phyloP scores from a whole-genome alignment of 1,284 basidiomycete species.

The Ustilago lituana region DNA sequence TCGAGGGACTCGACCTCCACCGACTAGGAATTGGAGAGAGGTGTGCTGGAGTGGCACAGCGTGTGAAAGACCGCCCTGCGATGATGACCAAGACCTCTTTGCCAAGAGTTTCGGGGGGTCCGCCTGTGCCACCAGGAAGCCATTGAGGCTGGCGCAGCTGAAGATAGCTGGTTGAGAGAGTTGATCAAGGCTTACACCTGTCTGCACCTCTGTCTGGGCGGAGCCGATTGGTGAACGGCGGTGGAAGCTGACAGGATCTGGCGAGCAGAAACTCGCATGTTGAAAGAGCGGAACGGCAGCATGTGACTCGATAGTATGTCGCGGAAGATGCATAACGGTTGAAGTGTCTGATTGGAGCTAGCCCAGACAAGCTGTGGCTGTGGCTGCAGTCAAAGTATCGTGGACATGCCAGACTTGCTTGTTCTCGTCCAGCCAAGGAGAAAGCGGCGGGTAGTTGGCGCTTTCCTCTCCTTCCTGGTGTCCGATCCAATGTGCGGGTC shows the following conservation, averaged over 20 bases:
- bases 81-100: slow-evolving; percentile 37
- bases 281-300: slow-evolving; percentile 44
- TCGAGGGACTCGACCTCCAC: slow-evolving; percentile 57
- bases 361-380: slow-evolving; percentile 8
- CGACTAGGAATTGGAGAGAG: slow-evolving; percentile 58
- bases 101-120: slow-evolving; percentile 51
- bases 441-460: not conserved
- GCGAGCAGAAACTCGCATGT: slow-evolving; percentile 46
- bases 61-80: slow-evolving; percentile 53
- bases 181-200: not conserved
- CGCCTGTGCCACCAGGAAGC: slow-evolving; percentile 54
- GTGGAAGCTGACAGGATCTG: slow-evolving; percentile 4
- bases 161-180: slow-evolving; percentile 47
- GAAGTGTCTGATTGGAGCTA: not conserved
- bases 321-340: slow-evolving; percentile 49
- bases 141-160: slow-evolving; percentile 54
- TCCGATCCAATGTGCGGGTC: no score
- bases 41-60: slow-evolving; percentile 48
- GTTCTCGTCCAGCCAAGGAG: slow-evolving; percentile 1
- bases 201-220: not conserved
- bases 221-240: not conserved
- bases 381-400: not conserved
- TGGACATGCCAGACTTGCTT: slow-evolving; percentile 13
- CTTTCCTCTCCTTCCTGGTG: no score
- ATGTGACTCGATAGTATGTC: slow-evolving; percentile 57